Percentiles rank a stretch among this genome's conserved stretches.
These are phyloP conservation scores for Echinochloa phyllopogon DNA, from an alignment of 176 grass and related monocot genomes.

Conservation along the genomic window DNA sequence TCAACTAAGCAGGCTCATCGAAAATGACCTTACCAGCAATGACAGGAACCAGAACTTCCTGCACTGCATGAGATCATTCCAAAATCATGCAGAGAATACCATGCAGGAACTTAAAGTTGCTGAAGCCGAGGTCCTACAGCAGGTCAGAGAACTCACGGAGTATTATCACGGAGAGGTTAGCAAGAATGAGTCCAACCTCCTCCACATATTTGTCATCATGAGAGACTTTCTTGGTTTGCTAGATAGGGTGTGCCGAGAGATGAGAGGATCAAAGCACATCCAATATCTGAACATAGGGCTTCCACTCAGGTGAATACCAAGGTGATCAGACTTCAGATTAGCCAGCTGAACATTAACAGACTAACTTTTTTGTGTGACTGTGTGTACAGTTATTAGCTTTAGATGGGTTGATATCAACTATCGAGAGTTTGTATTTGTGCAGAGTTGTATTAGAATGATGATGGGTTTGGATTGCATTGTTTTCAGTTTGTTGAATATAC, in stretches of 20 bases:
- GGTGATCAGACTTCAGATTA: slow-evolving; percentile 35
- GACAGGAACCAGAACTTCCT: slow-evolving; percentile 59
- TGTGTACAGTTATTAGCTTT: slow-evolving; percentile 10
- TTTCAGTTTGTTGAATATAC: slow-evolving; percentile 30
- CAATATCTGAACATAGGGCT: slow-evolving; percentile 44
- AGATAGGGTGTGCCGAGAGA: slow-evolving; percentile 69
- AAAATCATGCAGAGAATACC: slow-evolving; percentile 59
- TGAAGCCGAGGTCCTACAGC: slow-evolving; percentile 55
- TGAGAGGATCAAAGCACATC: slow-evolving; percentile 49
- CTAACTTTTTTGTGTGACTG: slow-evolving; percentile 1
- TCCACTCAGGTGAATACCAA: slow-evolving; percentile 44
- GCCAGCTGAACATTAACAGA: slow-evolving; percentile 31
- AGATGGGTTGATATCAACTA: slow-evolving; percentile 26
- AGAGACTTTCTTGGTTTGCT: slow-evolving; percentile 85
- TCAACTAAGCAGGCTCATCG: slow-evolving; percentile 63
- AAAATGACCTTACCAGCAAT: slow-evolving; percentile 36
- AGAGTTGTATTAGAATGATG: slow-evolving; percentile 14
- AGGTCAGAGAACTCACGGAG: slow-evolving; percentile 76
- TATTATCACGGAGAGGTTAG: slow-evolving; percentile 85
- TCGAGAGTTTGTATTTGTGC: background rate
- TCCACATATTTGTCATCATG: slow-evolving; percentile 83
- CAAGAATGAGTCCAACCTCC: slow-evolving; percentile 79
- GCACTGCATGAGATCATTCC: slow-evolving; percentile 59
- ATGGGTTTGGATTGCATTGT: background rate
- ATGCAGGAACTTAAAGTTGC: slow-evolving; percentile 65